Conservation (phyloP, 2,329 filamentous ascomycete genomes). For the Diaporthe amygdali region DNA sequence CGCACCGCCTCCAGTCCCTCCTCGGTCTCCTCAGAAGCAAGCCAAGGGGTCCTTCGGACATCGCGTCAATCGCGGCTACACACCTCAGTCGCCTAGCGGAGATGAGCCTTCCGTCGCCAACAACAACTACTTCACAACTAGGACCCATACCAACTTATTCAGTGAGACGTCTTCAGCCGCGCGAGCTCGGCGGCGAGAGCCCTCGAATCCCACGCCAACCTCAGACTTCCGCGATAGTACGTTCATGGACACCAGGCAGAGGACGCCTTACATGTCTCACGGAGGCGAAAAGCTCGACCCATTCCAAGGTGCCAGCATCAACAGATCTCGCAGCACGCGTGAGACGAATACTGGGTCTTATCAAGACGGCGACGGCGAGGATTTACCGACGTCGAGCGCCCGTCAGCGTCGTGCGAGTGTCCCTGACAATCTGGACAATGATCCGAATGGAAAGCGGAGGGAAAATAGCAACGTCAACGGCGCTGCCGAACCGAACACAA, state of each 20-base stretch:
- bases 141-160: conserved; percentile 28
- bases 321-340: conserved; percentile 22
- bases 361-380: conserved; percentile 27
- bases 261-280: conserved; percentile 60
- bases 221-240: conserved; percentile 45
- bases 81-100: conserved; percentile 53
- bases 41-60: conserved; percentile 60
- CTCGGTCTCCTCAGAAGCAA: conserved; percentile 57
- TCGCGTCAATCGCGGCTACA: conserved; percentile 51
- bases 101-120: conserved; percentile 59
- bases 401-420: conserved; percentile 40
- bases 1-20: conserved; percentile 46
- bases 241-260: conserved; percentile 55
- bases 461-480: neutral
- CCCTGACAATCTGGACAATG: conserved; percentile 34
- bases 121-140: conserved; percentile 54
- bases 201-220: neutral
- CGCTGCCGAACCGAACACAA: conserved; percentile 8
- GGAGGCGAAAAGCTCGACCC: conserved; percentile 65
- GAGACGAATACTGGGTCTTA: conserved; percentile 28
- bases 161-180: conserved; percentile 30
- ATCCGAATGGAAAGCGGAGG: conserved; percentile 24
- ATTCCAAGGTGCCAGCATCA: conserved; percentile 48
- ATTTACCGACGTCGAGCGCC: conserved; percentile 23
- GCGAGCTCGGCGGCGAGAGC: conserved; percentile 26